Evolutionary conservation across 1,284 basidiomycete genomes (phyloP).

Genomic region (Heterobasidion occidentale): DNA sequence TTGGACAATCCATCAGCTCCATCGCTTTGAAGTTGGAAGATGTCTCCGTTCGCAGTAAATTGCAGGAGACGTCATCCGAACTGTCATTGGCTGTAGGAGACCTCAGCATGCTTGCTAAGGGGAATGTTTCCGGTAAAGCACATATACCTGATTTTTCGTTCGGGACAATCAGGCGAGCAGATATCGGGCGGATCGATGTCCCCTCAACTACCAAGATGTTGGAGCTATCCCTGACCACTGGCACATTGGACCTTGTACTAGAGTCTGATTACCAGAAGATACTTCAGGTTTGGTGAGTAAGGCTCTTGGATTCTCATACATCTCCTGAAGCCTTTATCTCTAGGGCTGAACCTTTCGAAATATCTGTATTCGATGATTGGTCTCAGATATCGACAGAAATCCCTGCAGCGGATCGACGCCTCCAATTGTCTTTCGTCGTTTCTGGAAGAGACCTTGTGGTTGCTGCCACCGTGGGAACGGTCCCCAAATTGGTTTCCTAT

Average conservation of each 20-base stretch:
- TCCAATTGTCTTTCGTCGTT: constrained; percentile 72
- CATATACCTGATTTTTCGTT: constrained; percentile 69
- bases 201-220: constrained; percentile 40
- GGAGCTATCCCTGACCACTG: constrained; percentile 71
- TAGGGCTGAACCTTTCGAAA: constrained; percentile 72
- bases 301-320: not conserved
- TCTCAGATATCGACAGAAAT: constrained; percentile 35
- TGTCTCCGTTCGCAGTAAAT: constrained; percentile 49
- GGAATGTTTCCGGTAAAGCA: constrained; percentile 69
- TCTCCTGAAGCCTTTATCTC: not conserved
- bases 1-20: constrained; percentile 66
- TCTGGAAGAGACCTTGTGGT: constrained; percentile 65
- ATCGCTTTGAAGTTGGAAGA: constrained; percentile 59
- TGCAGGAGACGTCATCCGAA: constrained; percentile 51
- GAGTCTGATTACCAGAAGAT: constrained; percentile 76
- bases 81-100: constrained; percentile 61
- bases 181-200: constrained; percentile 20
- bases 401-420: constrained; percentile 42
- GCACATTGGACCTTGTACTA: constrained; percentile 56
- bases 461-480: constrained; percentile 64
- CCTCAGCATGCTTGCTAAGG: constrained; percentile 55
- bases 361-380: constrained; percentile 83
- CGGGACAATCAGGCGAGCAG: constrained; percentile 58
- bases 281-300: constrained; percentile 67
- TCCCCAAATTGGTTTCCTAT: constrained; percentile 68